Conservation (phyloP, 257 asterid genomes). For the Thymus mandschuricus region DNA sequence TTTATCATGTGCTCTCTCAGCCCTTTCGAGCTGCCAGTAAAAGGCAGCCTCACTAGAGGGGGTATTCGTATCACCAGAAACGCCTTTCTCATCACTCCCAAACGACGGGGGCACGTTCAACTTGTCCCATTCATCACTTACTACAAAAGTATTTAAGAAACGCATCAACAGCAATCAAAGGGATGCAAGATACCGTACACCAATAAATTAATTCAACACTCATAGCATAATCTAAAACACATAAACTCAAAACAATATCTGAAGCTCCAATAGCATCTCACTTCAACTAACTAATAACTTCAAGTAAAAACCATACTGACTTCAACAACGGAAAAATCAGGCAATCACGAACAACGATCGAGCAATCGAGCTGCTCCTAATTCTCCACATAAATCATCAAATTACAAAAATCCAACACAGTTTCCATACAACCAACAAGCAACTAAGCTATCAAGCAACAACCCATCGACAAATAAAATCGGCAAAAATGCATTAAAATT, state of each 20-base stretch:
- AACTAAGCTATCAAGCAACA: neutral
- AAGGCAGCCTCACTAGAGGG: conserved; percentile 39
- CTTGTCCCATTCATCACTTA: conserved; percentile 32
- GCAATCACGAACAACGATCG: conserved; percentile 1
- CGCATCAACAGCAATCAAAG: neutral
- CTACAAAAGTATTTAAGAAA: conserved; percentile 34
- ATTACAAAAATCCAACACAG: conserved; percentile 4
- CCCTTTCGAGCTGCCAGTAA: conserved; percentile 51
- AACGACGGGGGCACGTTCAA: conserved; percentile 40
- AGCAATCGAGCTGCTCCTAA: neutral
- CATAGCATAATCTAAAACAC: neutral
- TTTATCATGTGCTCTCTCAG: conserved; percentile 51
- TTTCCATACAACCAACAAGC: neutral
- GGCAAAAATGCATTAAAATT: neutral
- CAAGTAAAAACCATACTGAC: neutral
- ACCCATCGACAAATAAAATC: neutral
- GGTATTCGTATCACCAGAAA: conserved; percentile 36
- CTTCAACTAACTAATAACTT: conserved; percentile 1
- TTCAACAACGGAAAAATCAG: neutral
- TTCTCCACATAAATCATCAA: neutral
- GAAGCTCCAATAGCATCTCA: neutral
- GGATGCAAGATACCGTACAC: conserved; percentile 9
- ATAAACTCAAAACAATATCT: conserved; percentile 3
- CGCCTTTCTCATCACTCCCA: conserved; percentile 54
- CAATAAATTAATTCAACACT: conserved; percentile 15